phyloP scores from a whole-genome alignment of 2,329 filamentous ascomycete genomes.

The Cladophialophora yegresii region DNA sequence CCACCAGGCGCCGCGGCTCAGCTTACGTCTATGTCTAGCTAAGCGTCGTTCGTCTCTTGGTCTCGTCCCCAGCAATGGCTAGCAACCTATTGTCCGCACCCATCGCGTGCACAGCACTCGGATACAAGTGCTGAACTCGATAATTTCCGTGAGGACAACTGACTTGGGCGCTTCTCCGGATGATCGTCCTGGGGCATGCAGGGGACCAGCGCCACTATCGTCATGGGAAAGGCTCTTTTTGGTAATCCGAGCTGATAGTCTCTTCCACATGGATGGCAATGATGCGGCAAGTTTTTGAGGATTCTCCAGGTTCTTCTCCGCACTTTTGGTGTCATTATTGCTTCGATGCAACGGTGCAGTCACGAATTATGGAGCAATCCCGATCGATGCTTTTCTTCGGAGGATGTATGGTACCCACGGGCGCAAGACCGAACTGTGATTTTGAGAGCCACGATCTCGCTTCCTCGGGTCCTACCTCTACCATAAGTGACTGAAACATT shows the following conservation, averaged over 20 bases:
- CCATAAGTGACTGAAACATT: background rate
- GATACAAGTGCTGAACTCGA: no score
- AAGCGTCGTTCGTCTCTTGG: no score
- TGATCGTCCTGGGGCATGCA: background rate
- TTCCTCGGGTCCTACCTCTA: background rate
- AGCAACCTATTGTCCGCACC: no score
- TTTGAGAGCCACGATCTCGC: background rate
- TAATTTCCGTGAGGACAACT: no score
- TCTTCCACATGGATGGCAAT: background rate
- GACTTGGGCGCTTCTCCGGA: background rate
- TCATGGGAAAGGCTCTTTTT: background rate
- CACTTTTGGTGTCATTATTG: slow-evolving; percentile 1
- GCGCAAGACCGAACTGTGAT: background rate
- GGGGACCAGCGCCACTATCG: background rate
- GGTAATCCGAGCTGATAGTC: slow-evolving; percentile 2
- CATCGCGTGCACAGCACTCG: no score
- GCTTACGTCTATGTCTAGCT: no score
- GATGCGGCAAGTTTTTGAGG: background rate
- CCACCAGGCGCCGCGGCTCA: no score
- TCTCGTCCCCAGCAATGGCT: no score
- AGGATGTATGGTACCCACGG: background rate
- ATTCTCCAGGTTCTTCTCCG: slow-evolving; percentile 6
- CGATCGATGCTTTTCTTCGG: background rate
- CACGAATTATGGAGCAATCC: background rate
- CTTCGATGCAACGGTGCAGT: slow-evolving; percentile 3